These are phyloP conservation scores for Globisporangium carolinianum DNA, from an alignment of 352 stramenopile species.

Conservation along the genomic window DNA sequence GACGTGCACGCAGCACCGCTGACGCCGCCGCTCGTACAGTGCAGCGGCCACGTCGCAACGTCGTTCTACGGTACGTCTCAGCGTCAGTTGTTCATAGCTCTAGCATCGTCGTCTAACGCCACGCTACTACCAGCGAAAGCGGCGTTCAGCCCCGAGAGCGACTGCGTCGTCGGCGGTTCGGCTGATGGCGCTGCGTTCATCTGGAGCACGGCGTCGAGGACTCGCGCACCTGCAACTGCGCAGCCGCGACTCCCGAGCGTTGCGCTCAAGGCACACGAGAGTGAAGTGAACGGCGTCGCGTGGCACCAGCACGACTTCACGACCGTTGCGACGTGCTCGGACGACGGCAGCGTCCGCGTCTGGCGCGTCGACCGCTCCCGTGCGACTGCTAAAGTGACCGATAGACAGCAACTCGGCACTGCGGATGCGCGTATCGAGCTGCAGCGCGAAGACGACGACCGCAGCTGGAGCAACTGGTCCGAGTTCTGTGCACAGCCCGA, in stretches of 20 bases:
- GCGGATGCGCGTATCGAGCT: conserved; percentile 1
- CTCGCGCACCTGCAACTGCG: neutral
- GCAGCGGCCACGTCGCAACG: conserved; percentile 35
- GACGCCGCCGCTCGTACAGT: conserved; percentile 25
- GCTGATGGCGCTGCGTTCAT: conserved; percentile 48
- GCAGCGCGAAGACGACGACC: neutral
- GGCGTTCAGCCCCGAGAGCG: conserved; percentile 47
- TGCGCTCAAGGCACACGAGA: conserved; percentile 51
- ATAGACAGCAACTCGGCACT: neutral
- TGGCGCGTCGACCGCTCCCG: conserved; percentile 22
- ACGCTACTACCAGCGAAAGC: conserved; percentile 25
- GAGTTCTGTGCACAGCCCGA: conserved; percentile 13
- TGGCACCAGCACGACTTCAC: conserved; percentile 47
- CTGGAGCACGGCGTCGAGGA: conserved; percentile 28
- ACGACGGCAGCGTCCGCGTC: conserved; percentile 53
- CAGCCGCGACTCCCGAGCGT: conserved; percentile 16
- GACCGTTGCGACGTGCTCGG: conserved; percentile 46
- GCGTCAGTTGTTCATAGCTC: neutral
- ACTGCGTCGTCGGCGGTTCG: conserved; percentile 55
- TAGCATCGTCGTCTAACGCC: neutral
- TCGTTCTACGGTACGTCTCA: conserved; percentile 53
- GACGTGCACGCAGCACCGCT: conserved; percentile 18
- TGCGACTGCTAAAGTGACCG: neutral
- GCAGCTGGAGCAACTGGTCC: conserved; percentile 13
- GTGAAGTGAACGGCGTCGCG: conserved; percentile 62